phyloP scores from a whole-genome alignment of 345 rosid species.

The Pistacia integerrima region DNA sequence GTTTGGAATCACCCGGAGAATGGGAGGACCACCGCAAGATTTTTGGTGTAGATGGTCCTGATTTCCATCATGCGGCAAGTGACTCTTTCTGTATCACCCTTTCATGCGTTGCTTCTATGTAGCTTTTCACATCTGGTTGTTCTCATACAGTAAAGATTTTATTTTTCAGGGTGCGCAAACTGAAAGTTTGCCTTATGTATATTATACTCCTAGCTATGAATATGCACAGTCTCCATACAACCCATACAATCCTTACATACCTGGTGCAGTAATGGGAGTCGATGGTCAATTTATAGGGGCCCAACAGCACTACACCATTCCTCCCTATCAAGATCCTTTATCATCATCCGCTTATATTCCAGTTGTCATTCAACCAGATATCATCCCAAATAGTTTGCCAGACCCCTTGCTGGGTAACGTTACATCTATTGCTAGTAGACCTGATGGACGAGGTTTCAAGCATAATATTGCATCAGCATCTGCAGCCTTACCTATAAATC shows the following conservation, averaged over 20 bases:
- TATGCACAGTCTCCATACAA: slow-evolving; percentile 87
- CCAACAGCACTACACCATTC: slow-evolving; percentile 64
- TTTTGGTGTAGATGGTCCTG: slow-evolving; percentile 86
- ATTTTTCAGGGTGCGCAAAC: slow-evolving; percentile 73
- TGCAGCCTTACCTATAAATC: slow-evolving; percentile 42
- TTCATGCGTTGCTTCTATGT: neutral
- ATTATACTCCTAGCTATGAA: slow-evolving; percentile 80
- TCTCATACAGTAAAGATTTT: neutral
- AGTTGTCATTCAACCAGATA: slow-evolving; percentile 57
- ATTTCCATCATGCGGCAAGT: slow-evolving; percentile 68
- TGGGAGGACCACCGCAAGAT: slow-evolving; percentile 89
- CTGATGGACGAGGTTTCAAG: slow-evolving; percentile 53
- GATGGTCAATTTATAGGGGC: slow-evolving; percentile 60
- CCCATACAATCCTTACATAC: slow-evolving; percentile 89
- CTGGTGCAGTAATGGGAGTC: slow-evolving; percentile 74
- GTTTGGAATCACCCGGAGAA: slow-evolving; percentile 84
- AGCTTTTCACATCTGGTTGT: slow-evolving; percentile 6
- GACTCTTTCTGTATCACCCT: neutral
- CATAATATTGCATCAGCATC: slow-evolving; percentile 50
- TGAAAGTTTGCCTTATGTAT: slow-evolving; percentile 81
- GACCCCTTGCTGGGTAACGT: slow-evolving; percentile 52
- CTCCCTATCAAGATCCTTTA: slow-evolving; percentile 61
- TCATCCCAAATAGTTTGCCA: slow-evolving; percentile 33
- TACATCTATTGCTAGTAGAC: slow-evolving; percentile 35
- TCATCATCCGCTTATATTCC: slow-evolving; percentile 67